A percentile compares a stretch with the other conserved stretches of the same genome.
Conservation (phyloP, 2,329 filamentous ascomycete genomes). For the Aspergillus felis region DNA sequence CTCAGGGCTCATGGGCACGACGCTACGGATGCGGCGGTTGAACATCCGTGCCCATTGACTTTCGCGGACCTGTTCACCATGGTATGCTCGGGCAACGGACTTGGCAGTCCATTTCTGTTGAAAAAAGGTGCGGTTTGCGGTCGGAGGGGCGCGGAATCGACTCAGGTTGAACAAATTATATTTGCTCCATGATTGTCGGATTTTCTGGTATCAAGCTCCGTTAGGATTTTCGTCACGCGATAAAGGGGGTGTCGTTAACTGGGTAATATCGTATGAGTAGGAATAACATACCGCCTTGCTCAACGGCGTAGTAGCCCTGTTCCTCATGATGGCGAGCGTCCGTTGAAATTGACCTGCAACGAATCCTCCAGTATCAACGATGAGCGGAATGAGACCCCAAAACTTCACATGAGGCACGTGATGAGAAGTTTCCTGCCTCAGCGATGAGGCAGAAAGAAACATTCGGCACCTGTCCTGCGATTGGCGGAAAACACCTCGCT, state of each 20-base stretch:
- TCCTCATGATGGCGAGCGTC: slow-evolving; percentile 39
- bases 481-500: slow-evolving; percentile 24
- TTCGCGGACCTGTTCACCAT: slow-evolving; percentile 92
- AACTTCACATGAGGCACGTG: slow-evolving; percentile 32
- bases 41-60: slow-evolving; percentile 95
- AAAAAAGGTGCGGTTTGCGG: slow-evolving; percentile 68
- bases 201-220: slow-evolving; percentile 59
- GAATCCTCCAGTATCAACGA: slow-evolving; percentile 7
- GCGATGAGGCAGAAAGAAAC: slow-evolving; percentile 5
- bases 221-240: background rate
- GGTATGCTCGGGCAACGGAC: slow-evolving; percentile 76
- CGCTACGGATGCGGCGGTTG: slow-evolving; percentile 71
- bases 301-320: slow-evolving; percentile 41
- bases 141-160: slow-evolving; percentile 47
- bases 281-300: slow-evolving; percentile 35
- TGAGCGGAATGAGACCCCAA: slow-evolving; percentile 33
- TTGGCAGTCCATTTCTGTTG: slow-evolving; percentile 98
- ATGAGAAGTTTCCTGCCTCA: slow-evolving; percentile 7
- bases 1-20: slow-evolving; percentile 76
- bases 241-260: background rate
- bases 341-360: slow-evolving; percentile 6
- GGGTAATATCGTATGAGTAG: background rate
- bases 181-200: slow-evolving; percentile 96
- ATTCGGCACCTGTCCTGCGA: background rate
- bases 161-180: slow-evolving; percentile 90